Evolutionary conservation across 2,329 filamentous ascomycete species (phyloP), one percentile per base, ranked within the genome.

Genomic region (Cordyceps sp.): DNA sequence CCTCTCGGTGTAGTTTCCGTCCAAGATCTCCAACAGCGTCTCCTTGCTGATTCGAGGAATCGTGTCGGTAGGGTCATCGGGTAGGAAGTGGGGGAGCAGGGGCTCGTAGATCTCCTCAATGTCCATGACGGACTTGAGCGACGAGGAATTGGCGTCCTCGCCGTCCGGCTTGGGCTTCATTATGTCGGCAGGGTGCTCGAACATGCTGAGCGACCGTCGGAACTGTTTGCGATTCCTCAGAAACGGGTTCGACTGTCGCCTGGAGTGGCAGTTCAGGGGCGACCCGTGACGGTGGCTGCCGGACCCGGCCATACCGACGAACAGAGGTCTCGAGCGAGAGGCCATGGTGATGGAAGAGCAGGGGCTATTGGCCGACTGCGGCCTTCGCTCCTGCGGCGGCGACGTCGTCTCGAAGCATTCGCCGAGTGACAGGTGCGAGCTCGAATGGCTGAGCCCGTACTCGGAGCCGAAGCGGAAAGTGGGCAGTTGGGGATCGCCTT

Each of bases 181-280:
- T 34, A 94, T 66, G 49, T 96, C 90, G 42, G 73, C 80, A 4
- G 86, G 80, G 51, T 80, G 75, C 59, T 96, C 88, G 57, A 93
- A 98, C 90, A 98, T 98, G 67, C 90, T 96, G 48, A 94, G 61
- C 17, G 88, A 93, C 42, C 90, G 76, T 37, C 90, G 77, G 48
- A 88, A 88, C 52, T 90, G 82, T 49, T 93, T 93, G 42, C 86
- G 73, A 28, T 81, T 81, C 38, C 84, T 74, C 45, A 74, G 62
- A 42, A 80, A 71, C 35, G 69, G 79, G 52, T 76, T 85, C 30
- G 70, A 78, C 37, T 61, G 67, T 42, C 86, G 83, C 40, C 85
- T 75, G 34, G 76, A 59, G 43, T 88, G 78, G 37, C 61, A 64
- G 36, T 66, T 66, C 38, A 79, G 68, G 22, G 86, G 85, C 12